Percentiles rank a stretch among this genome's conserved stretches.
These are phyloP conservation scores for Fraxinus greggii DNA, from an alignment of 305 asterid genomes.

Conservation along the genomic window DNA sequence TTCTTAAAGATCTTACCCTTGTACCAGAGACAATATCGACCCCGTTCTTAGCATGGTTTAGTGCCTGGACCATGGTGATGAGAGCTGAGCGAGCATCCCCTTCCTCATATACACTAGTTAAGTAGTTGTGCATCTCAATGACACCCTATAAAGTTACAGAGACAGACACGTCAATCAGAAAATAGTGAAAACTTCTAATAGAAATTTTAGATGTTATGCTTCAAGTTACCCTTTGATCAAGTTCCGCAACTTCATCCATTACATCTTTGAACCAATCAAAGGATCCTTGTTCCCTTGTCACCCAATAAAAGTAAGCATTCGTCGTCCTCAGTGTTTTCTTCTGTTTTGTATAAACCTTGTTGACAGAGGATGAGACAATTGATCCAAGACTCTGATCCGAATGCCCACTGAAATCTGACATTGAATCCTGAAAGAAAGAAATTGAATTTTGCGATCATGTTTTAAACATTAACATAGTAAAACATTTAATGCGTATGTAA, in stretches of 20 bases:
- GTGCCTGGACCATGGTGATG: background rate
- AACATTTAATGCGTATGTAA: background rate
- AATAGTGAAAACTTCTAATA: background rate
- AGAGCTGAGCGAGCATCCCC: background rate
- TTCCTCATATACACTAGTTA: background rate
- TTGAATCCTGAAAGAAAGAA: constrained; percentile 47
- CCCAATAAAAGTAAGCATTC: background rate
- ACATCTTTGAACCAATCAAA: background rate
- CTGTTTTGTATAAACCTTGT: constrained; percentile 52
- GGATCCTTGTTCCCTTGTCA: background rate
- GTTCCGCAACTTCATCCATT: background rate
- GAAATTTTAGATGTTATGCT: background rate
- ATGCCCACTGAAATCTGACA: constrained; percentile 55
- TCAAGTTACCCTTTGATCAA: background rate
- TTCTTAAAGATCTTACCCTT: background rate
- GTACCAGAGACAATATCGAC: background rate
- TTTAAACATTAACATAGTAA: background rate
- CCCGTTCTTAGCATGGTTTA: background rate
- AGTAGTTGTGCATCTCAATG: background rate
- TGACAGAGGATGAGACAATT: constrained; percentile 36
- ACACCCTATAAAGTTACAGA: background rate
- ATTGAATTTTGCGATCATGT: background rate
- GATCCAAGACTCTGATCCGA: constrained; percentile 63
- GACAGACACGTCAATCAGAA: background rate
- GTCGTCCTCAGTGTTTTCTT: constrained; percentile 41